Evolutionary conservation across 495 filamentous ascomycete species (phyloP), one percentile per base, ranked within the genome.

Genomic region (Trichoderma parareesei): DNA sequence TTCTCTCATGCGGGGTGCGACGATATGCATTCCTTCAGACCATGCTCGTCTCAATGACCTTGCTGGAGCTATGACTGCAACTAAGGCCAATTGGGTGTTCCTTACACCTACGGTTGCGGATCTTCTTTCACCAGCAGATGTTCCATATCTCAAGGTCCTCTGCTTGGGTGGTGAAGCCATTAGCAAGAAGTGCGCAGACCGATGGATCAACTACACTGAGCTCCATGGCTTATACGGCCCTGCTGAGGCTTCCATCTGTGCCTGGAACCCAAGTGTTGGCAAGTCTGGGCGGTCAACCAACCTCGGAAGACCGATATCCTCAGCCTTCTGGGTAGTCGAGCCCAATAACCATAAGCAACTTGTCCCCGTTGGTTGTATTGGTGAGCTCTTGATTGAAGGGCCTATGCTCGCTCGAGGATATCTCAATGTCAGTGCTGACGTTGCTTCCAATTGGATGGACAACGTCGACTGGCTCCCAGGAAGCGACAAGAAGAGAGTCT

Each of bases 1-100:
- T 5, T 86, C 86, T 0, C 73, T 93, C 0, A 84, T 84, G 13
- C 68, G 74, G n/a, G 82, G 82, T 6, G 81, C 76, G 16, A 80
- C 77, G 63, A 74, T 84, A 16, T 84, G 82, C 65, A 70, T 84
- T 27, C 80, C 81, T 2, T 79, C 78, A 7, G 69, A 76, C 4
- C 61, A 65, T 1, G 80, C 82, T 63, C 72, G 71, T n/a, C 63
- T 79, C 7, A 63, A 69, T 38, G 74, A 73, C 55, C 76, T 76
- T 63, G 73, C 70, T 10, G 77, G 61, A 1, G 76, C 77, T 7
- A 77, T 79, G 13, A 75, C 73, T 60, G 71, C 77, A 8, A 79
- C 80, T 75, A 71, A 75, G 16, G 78, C 80, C 37, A 81, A 79
- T 65, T 82, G 78, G 78, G 76, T 75, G 1, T 80, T 79, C 69